Percentiles rank a stretch among this genome's conserved stretches.
Evolutionary conservation across 352 stramenopile species (phyloP).

Genomic region (Phytophthora foliorum): DNA sequence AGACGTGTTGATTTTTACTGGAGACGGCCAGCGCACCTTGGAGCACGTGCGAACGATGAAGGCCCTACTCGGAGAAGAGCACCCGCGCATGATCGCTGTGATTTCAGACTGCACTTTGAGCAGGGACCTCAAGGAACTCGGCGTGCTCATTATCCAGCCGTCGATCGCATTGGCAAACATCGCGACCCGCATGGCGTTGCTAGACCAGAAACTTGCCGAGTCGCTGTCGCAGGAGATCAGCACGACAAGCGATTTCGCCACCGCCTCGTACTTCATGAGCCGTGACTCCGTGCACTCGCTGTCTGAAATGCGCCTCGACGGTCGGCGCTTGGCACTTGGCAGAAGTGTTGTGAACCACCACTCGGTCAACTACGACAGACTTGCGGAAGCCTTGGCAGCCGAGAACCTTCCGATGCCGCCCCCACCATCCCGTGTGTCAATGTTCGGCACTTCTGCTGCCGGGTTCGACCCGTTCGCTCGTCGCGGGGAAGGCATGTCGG

Average conservation of each 20-base stretch:
- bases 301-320: constrained; percentile 53
- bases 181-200: constrained; percentile 68
- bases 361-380: constrained; percentile 64
- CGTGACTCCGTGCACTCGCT: constrained; percentile 44
- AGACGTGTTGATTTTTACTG: constrained; percentile 75
- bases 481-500: constrained; percentile 49
- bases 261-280: constrained; percentile 65
- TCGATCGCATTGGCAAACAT: constrained; percentile 75
- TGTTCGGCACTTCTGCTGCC: constrained; percentile 68
- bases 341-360: constrained; percentile 74
- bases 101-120: constrained; percentile 49
- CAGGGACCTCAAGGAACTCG: constrained; percentile 53
- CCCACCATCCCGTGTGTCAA: constrained; percentile 69
- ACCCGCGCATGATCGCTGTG: constrained; percentile 68
- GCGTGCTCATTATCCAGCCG: constrained; percentile 71
- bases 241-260: constrained; percentile 53
- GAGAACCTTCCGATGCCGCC: constrained; percentile 59
- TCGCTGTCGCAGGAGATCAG: constrained; percentile 58
- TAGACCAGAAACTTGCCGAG: constrained; percentile 52
- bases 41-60: constrained; percentile 65
- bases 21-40: constrained; percentile 49
- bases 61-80: constrained; percentile 43
- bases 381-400: constrained; percentile 46
- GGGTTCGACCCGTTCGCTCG: constrained; percentile 63
- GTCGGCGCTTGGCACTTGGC: constrained; percentile 48